Evolutionary conservation across 345 rosid species (phyloP), one percentile per base, ranked within the genome.

Genomic region (Populus tremula): DNA sequence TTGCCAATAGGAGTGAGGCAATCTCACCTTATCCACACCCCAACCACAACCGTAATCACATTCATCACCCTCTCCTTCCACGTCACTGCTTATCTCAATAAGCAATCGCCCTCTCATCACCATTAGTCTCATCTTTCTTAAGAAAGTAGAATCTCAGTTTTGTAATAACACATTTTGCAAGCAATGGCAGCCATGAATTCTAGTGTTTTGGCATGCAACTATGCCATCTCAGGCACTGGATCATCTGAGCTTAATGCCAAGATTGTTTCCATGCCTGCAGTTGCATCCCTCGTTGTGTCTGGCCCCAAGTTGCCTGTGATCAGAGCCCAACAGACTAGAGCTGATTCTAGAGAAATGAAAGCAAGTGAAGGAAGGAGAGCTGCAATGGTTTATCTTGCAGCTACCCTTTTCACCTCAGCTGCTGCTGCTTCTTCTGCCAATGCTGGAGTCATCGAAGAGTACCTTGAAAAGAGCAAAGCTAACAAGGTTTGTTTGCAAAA

Each of bases 1-100:
- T 82, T 79, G 86, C 98, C 91, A 93, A 91, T 89, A 83, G 87
- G 93, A 86, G 81, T 74, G 80, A 79, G 91, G 97, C 89, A 90
- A 95, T 95, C 96, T 89, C 87, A 90, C 97, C 99, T 91, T 92
- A 95, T 94, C 98, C 93, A 87, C 93, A 88, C 88, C 83, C 89
- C 89, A 77, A 71, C 98, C 98, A 91, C 97, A 91, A 81, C 74
- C 87, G 76, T 77, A 41, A 85, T 83, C 84, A 23, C 84, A 85
- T 76, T 84, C 86, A 83, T 84, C 88, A 81, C 83, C 86, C 75
- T 81, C 80, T 72, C 31, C 80, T 73, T 82, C 87, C 82, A 72
- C 86, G 67, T 85, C 82, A 82, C 84, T 83, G 71, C 73, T 77
- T 72, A 70, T 85, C 63, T 82, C 76, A 62, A 66, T 47, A 73